A percentile compares a stretch with the other conserved stretches of the same genome.
Evolutionary conservation across 2,329 filamentous ascomycete genomes (phyloP).

Genomic region (Grosmannia huntii): DNA sequence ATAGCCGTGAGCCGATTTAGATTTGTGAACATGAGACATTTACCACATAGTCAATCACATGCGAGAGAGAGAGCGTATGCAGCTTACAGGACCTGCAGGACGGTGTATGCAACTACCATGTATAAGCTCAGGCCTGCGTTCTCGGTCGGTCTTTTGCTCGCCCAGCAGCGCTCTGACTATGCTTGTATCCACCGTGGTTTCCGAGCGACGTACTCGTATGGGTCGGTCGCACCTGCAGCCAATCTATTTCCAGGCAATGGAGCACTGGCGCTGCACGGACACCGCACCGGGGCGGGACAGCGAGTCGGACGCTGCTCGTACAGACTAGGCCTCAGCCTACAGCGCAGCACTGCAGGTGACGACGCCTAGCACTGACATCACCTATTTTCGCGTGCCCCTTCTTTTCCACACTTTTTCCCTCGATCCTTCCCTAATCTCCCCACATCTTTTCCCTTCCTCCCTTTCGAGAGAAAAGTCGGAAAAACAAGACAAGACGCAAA

Average conservation of each 20-base stretch:
- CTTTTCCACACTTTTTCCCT: neutral
- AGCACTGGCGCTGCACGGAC: neutral
- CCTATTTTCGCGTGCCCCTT: neutral
- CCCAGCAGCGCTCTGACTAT: neutral
- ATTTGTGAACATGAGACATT: neutral
- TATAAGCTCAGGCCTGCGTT: neutral
- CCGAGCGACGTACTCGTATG: neutral
- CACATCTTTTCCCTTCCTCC: neutral
- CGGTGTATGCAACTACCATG: neutral
- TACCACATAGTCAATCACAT: neutral
- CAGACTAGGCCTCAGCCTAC: neutral
- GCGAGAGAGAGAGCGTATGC: neutral
- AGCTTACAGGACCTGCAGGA: neutral
- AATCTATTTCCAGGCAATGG: neutral
- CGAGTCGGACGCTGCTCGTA: neutral
- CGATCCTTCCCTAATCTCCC: conserved; percentile 1
- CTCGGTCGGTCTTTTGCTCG: neutral
- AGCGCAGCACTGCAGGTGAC: neutral
- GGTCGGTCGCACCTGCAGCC: neutral
- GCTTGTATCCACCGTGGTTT: neutral
- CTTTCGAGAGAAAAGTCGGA: neutral
- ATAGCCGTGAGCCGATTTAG: too few species aligned
- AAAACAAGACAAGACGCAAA: neutral
- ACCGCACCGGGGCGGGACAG: too few species aligned
- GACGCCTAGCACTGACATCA: neutral